Evolutionary conservation across 805 yeast species (phyloP), one percentile per base, ranked within the genome.

Genomic region (Torulaspora delbrueckii): DNA sequence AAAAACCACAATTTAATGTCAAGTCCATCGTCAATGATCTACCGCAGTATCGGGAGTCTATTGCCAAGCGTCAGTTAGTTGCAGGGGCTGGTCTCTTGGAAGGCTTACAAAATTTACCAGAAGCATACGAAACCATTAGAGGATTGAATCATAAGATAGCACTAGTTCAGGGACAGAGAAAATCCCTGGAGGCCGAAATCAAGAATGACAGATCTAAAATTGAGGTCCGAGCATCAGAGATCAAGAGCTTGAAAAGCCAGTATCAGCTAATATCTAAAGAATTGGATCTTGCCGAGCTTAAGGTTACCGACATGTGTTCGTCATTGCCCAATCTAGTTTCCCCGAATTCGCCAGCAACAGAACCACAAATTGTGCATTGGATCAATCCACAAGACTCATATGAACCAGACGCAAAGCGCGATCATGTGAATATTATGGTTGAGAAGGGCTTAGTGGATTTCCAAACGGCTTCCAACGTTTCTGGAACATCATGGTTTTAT

Each of bases 401-500:
- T 42, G 38, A 43, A 4, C 40, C 65, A 2, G 56, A 69, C 19
- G 40, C 51, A 2, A 37, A 42, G 1, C 55, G 61, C 13, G 87
- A 84, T 57, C 99, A 93, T 62, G 78, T 82, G 38, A 66, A 60
- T 4, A 84, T 93, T n/a, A 89, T 86, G 52, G 78, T 74, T 18
- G 63, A 68, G n/a, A 73, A 87, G 28, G 78, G 80, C 0, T 65
- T 91, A 22, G 66, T 88, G 22, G 93, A 93, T 47, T 76, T 93
- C 42, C 68, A 71, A 13, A 70, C 77, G 0, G 97, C 96, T 0
- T 71, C 97, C 0, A 71, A 75, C 26, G 78, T 87, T 1, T 77
- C 93, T 5, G 96, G 96, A 0, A 66, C 72, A 0, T 86, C 96
- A 2, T 89, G 95, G 84, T 90, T 89, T 61, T 93, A 86, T 57